These are phyloP conservation scores for Schoenoplectus tabernaemontani DNA, from an alignment of 202 grass and related monocot species.

Conservation along the genomic window DNA sequence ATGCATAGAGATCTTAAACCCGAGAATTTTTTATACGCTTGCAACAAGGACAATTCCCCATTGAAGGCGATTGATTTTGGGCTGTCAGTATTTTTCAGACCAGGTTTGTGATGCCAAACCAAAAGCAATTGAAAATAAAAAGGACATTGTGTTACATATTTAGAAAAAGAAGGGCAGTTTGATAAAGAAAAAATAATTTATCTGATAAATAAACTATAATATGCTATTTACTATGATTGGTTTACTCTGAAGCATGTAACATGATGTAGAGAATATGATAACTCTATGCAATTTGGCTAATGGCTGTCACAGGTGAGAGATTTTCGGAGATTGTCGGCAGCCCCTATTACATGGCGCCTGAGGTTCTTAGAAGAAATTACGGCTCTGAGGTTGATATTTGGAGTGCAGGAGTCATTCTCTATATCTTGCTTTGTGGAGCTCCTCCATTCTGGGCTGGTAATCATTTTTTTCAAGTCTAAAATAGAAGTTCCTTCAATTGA, in stretches of 20 bases:
- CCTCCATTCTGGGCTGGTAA: conserved; percentile 34
- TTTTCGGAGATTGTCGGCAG: conserved; percentile 29
- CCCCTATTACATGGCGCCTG: conserved; percentile 30
- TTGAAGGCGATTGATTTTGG: conserved; percentile 85
- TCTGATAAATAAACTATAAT: background rate
- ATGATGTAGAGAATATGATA: background rate
- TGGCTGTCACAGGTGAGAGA: background rate
- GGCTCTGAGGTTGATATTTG: conserved; percentile 26
- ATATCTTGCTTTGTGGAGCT: conserved; percentile 27
- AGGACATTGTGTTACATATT: background rate
- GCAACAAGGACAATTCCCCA: conserved; percentile 54
- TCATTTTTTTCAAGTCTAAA: background rate
- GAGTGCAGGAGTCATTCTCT: conserved; percentile 30
- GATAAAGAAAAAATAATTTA: background rate
- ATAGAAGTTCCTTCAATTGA: background rate
- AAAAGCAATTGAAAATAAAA: background rate
- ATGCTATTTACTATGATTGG: background rate
- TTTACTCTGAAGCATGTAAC: background rate
- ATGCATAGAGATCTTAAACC: conserved; percentile 84
- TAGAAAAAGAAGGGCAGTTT: background rate
- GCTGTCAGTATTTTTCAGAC: conserved; percentile 86
- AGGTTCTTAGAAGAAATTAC: conserved; percentile 22
- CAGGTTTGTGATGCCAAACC: conserved; percentile 30
- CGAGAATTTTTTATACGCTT: conserved; percentile 67
- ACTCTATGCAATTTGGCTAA: background rate